A percentile compares a stretch with the other conserved stretches of the same genome.
phyloP scores from a whole-genome alignment of 768 basidiomycete genomes.

The Austroboletus eburneus region DNA sequence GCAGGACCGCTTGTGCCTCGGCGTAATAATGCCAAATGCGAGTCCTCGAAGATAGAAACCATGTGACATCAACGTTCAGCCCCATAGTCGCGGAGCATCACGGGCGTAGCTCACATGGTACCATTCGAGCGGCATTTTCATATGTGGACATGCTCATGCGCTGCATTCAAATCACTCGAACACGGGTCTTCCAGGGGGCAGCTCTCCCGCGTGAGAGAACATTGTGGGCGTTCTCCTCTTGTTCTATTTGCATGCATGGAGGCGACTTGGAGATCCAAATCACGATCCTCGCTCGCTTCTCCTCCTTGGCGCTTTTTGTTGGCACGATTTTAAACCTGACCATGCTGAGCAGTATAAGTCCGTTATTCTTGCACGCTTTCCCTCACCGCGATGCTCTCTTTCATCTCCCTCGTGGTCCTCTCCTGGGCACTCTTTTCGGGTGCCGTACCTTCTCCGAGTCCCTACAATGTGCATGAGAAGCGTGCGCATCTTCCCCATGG shows the following conservation, averaged over 20 bases:
- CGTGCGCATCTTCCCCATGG: constrained; percentile 31
- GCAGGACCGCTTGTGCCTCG: too few relatives aligned
- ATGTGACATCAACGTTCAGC: background rate
- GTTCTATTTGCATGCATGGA: too few relatives aligned
- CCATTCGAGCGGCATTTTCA: too few relatives aligned
- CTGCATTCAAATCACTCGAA: background rate
- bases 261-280: background rate
- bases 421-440: constrained; percentile 12
- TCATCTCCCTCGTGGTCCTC: constrained; percentile 1
- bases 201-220: background rate
- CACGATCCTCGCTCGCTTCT: background rate
- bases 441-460: constrained; percentile 10
- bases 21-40: background rate
- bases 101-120: background rate
- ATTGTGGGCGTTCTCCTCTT: background rate
- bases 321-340: background rate
- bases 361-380: background rate
- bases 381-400: constrained; percentile 9
- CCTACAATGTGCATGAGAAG: constrained; percentile 38
- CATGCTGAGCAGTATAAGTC: background rate
- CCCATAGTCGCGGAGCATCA: background rate
- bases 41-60: background rate
- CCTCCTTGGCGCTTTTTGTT: too few relatives aligned
- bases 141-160: too few relatives aligned
- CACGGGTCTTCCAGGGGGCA: background rate